These are phyloP conservation scores for Orbilia ellipsospora DNA, from an alignment of 2,329 filamentous ascomycete genomes.

Conservation along the genomic window DNA sequence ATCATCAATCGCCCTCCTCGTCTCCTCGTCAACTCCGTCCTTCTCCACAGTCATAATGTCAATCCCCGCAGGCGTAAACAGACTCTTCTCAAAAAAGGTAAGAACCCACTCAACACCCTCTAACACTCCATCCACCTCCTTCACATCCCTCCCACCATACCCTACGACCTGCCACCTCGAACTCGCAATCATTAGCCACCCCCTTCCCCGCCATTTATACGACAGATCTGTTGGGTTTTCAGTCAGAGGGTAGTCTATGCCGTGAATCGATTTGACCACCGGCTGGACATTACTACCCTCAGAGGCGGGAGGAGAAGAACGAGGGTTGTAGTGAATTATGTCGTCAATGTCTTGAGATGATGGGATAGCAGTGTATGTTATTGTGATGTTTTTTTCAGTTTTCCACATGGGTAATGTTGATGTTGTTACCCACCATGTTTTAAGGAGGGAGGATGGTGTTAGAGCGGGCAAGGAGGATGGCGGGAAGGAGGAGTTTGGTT, in stretches of 20 bases:
- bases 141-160: constrained; percentile 71
- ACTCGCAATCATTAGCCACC: constrained; percentile 76
- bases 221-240: constrained; percentile 60
- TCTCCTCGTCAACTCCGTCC: constrained; percentile 71
- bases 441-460: constrained; percentile 70
- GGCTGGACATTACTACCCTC: background rate
- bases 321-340: constrained; percentile 72
- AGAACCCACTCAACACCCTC: constrained; percentile 74
- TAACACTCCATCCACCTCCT: constrained; percentile 58
- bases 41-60: constrained; percentile 78
- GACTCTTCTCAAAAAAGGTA: constrained; percentile 83
- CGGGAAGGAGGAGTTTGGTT: constrained; percentile 56
- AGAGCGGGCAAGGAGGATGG: constrained; percentile 64
- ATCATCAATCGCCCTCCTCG: constrained; percentile 69
- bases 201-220: constrained; percentile 83
- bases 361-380: constrained; percentile 73
- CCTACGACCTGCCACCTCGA: constrained; percentile 85
- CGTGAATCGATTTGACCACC: constrained; percentile 39
- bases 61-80: constrained; percentile 84
- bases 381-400: constrained; percentile 79
- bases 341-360: constrained; percentile 71
- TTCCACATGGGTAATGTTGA: constrained; percentile 84
- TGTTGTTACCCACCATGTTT: constrained; percentile 80
- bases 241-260: constrained; percentile 62
- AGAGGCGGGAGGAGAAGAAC: constrained; percentile 11